Percentiles rank a stretch among this genome's conserved stretches.
Evolutionary conservation across 2,329 filamentous ascomycete species (phyloP).

Genomic region (Alternaria brassicicola): DNA sequence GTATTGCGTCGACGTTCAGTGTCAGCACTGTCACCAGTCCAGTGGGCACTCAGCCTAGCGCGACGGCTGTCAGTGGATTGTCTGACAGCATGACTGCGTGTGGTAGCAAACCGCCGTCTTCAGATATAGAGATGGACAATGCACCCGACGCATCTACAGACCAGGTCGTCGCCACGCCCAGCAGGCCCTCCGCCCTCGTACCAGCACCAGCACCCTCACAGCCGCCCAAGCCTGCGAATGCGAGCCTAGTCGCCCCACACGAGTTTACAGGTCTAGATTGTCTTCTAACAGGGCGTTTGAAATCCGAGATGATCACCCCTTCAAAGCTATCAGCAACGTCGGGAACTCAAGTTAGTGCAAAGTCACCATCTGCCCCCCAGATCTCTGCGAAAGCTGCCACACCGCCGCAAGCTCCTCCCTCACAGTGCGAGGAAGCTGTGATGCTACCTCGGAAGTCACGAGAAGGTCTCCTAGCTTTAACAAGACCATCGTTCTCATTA

Average conservation of each 20-base stretch:
- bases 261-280: not conserved
- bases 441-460: conserved; percentile 10
- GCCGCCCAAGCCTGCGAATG: not conserved
- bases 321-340: not conserved
- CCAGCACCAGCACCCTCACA: not conserved
- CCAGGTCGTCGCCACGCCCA: not conserved
- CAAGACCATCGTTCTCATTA: not conserved
- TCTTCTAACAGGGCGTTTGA: not conserved
- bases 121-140: not conserved
- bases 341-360: not conserved
- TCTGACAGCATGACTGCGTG: not conserved
- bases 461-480: not conserved
- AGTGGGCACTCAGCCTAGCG: not conserved
- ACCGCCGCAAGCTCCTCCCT: not conserved
- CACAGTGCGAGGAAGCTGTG: not conserved
- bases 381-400: not conserved
- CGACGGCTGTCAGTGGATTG: fast-evolving
- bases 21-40: not conserved
- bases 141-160: not conserved
- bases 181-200: not conserved
- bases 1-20: not conserved
- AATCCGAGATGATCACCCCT: not conserved
- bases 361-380: not conserved
- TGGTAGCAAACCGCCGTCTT: not conserved
- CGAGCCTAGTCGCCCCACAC: not conserved